Evolutionary conservation across 345 rosid species (phyloP), one percentile per base, ranked within the genome.

Genomic region (Passiflora organensis): DNA sequence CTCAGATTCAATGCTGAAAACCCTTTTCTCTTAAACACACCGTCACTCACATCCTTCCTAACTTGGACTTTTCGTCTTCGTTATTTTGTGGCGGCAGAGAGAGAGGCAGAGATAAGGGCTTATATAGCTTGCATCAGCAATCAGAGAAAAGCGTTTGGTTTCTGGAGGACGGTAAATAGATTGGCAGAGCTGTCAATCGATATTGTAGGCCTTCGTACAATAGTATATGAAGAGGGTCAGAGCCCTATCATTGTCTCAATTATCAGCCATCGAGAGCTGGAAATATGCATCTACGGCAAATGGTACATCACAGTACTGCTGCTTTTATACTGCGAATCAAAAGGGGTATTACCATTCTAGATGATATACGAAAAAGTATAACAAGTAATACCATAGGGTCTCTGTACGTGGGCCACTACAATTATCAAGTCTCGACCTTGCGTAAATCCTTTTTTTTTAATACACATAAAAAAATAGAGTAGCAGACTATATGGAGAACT

Each of bases 191-290:
- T 76, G 76, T 59, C 71, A 72, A 69, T 71, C 69, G 13, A 39
- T 51, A 51, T 53, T 65, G 70, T 62, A 48, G 53, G 55, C 55
- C 62, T 59, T 68, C 63, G 72, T 78, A 73, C 76, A 56, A 59
- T 60, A 66, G 61, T 62, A 61, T 32, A 32, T 46, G 71, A 18
- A 19, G 47, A 60, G 61, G 71, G 67, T 66, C 81, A 82, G 83
- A 74, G 78, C 81, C 62, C 80, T 72, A 78, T 78, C 78, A 75
- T 78, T 78, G 67, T 74, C 80, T 71, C 75, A 72, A 71, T 74
- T 65, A 74, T 71, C 28, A 34, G 17, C 59, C 24, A 10, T n/a
- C 0, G 3, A 17, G 19, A 13, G 32, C 34, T 28, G 34, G 34
- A 28, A 8, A 28, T 28, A 8, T 28, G 34, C 8, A n/a, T n/a